Evolutionary conservation across 805 yeast genomes (phyloP), one percentile per base, ranked within the genome.

Genomic region (Metschnikowia peoriensis): DNA sequence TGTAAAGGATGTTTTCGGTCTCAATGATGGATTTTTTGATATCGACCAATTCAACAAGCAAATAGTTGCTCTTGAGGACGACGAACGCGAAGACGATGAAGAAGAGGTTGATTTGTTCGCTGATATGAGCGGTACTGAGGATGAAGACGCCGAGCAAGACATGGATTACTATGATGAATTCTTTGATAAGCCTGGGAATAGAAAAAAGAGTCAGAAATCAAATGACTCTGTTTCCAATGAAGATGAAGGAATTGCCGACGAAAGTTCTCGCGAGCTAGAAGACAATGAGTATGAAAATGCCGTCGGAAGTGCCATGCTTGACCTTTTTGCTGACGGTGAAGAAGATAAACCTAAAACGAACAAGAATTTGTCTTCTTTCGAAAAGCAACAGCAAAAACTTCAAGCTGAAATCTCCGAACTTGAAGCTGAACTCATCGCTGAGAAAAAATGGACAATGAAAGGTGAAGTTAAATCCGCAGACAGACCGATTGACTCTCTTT

Each of bases 361-460:
- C 10, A 68, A 70, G 49, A 73, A 73, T 35, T 69, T 90, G 51
- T 89, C 97, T 0, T 81, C 89, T 4, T 90, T 83, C 66, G 96
- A 93, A 69, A 86, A 81, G 60, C 96, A 90, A 66, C 97, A 93
- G 68, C 75, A 76, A 48, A 82, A 82, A 54, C 75, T 94, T 28
- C 88, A 85, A 62, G 77, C 80, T 37, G 96, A 94, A 69, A 94
- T 94, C 55, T 80, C 80, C 37, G 77, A 80, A 60, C 75, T 92
- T 46, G 99, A 93, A 70, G 82, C 84, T 43, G 97, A 92, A 66
- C 85, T 94, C 15, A 84, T 93, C 32, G 94, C 92, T 4, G 93
- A 87, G 52, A 93, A 94, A 73, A 84, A 84, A 62, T 93, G 99
- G 99, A 84, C 96, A 7, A 79, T 93, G 82, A 87, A 85, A 62